Base-by-base conservation (phyloP, 257 asterid species). In the Euphrasia confusa region DNA sequence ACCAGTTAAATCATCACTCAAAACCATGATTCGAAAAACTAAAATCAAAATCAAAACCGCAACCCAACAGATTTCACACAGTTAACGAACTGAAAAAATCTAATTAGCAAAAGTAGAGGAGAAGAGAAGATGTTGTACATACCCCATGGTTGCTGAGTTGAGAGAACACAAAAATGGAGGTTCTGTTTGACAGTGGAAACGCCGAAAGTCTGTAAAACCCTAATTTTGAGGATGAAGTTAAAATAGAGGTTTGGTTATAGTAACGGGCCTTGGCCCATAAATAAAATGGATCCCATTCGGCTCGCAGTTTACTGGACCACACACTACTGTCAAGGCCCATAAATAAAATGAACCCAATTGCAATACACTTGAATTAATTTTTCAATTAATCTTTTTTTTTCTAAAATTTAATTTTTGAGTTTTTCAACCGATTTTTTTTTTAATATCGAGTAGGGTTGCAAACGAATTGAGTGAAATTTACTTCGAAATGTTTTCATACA, bases 71-170 rank as follows among this genome's bases (percentile, higher is more conserved):
- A 54, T 32, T 39, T 32, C 27, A 63, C 27, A 63, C 3, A 42
- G 27, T 21, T 26, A 52, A 26, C 55, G 1, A 30, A 35, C 33
- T 53, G 10, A 10, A 35, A 2, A 10, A 35, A 2, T 35, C 2
- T 30, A 37, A 53, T 2, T 9, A 42, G 54, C 26, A 6, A 21
- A 7, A 30, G 54, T 14, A 14, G 5, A 15, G 1, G 55, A 50
- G 9, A 35, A 35, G 33, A 35, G 24, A 4, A 65, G 58, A 49
- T 27, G 68, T 4, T 15, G 2, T 2, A 63, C 78, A 61, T 74
- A 80, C 85, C 85, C 85, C 85, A 80, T 80, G 76, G 32, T 64
- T 67, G 73, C 68, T 17, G 77, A 67, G 64, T 67, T 62, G 73
- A 52, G 70, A 60, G 57, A 49, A 27, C 62, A 63, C 6, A 7